Conservation (phyloP, 768 basidiomycete genomes). For the Favolaschia claudopus region DNA sequence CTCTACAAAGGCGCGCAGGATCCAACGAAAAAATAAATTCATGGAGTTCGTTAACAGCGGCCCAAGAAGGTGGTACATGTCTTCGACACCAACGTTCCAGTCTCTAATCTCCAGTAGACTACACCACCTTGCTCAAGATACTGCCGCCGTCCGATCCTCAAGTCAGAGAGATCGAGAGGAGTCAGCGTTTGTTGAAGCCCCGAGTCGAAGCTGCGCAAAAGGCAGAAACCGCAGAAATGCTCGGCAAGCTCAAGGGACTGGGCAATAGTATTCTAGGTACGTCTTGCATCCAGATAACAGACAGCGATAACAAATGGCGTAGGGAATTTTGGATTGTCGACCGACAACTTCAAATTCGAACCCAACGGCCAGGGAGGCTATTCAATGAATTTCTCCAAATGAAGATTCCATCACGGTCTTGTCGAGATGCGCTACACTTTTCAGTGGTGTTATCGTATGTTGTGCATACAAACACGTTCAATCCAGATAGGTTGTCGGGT, state of each 20-base stretch:
- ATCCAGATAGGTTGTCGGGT: constrained; percentile 50
- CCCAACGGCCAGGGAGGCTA: constrained; percentile 97
- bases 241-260: constrained; percentile 89
- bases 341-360: constrained; percentile 96
- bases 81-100: neutral
- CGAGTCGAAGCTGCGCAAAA: constrained; percentile 82
- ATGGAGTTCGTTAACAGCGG: constrained; percentile 84
- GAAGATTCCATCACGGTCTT: constrained; percentile 25
- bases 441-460: neutral
- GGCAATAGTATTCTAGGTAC: constrained; percentile 91
- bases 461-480: neutral
- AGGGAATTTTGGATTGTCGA: constrained; percentile 95
- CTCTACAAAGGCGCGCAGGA: constrained; percentile 84
- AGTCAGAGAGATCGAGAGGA: constrained; percentile 51
- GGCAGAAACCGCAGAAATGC: constrained; percentile 89
- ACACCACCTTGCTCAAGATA: constrained; percentile 71
- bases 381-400: constrained; percentile 84
- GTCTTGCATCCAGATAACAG: neutral
- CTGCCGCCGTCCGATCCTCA: constrained; percentile 65
- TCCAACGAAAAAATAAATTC: constrained; percentile 83
- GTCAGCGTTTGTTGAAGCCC: constrained; percentile 65
- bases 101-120: constrained; percentile 60
- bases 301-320: neutral
- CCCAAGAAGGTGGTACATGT: constrained; percentile 75
- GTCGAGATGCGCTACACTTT: neutral